Evolutionary conservation across 352 stramenopile species (phyloP).

Genomic region (Pythium diclinum): DNA sequence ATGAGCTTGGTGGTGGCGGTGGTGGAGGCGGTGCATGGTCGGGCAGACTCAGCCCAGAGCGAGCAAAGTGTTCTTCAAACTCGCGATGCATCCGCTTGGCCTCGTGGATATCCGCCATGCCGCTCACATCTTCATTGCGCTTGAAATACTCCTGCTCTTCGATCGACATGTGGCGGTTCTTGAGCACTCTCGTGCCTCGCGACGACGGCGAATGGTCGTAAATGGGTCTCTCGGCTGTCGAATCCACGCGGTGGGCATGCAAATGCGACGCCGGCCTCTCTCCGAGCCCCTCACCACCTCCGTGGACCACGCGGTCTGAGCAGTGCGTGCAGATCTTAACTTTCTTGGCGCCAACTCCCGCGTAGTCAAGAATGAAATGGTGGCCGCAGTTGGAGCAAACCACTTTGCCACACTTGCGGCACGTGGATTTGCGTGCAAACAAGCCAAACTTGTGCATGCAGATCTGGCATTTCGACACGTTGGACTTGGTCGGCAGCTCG

Average conservation of each 20-base stretch:
- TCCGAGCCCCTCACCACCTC: background rate
- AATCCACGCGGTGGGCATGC: constrained; percentile 19
- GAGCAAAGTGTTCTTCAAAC: constrained; percentile 53
- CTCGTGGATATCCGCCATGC: constrained; percentile 55
- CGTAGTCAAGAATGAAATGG: constrained; percentile 54
- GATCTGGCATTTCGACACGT: constrained; percentile 42
- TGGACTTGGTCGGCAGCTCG: constrained; percentile 51
- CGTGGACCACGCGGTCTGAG: constrained; percentile 40
- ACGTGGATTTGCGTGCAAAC: constrained; percentile 63
- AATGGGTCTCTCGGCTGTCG: constrained; percentile 25
- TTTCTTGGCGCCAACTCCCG: constrained; percentile 47
- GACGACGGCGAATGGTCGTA: constrained; percentile 46
- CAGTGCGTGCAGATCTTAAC: constrained; percentile 68
- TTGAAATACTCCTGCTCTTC: constrained; percentile 63
- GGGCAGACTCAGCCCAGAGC: constrained; percentile 7
- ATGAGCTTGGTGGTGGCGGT: background rate
- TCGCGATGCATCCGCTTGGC: constrained; percentile 64
- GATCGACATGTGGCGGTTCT: constrained; percentile 35
- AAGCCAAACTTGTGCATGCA: constrained; percentile 55
- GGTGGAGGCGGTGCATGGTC: background rate
- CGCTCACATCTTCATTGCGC: constrained; percentile 44
- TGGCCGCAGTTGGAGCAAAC: constrained; percentile 61
- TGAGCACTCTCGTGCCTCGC: constrained; percentile 14
- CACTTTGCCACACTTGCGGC: constrained; percentile 73
- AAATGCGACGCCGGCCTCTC: constrained; percentile 13